Percentiles rank a stretch among this genome's conserved stretches.
Evolutionary conservation across 1,284 basidiomycete species (phyloP).

Genomic region (Cutaneotrichosporon mucoides): DNA sequence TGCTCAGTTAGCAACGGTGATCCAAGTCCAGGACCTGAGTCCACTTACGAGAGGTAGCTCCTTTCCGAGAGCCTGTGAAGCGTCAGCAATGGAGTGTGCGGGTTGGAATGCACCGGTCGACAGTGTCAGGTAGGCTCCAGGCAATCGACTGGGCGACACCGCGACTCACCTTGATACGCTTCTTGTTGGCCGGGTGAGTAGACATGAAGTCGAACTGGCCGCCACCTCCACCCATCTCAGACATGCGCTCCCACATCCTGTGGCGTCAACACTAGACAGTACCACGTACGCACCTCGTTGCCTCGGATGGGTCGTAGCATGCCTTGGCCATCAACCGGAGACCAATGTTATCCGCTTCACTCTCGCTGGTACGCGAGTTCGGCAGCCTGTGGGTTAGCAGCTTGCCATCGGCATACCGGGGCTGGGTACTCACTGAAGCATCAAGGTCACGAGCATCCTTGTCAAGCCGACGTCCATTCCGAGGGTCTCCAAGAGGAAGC

Average conservation of each 20-base stretch:
- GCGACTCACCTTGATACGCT: slow-evolving; percentile 61
- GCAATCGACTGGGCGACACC: too few species aligned
- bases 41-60: background rate
- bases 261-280: background rate
- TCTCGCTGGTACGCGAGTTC: slow-evolving; percentile 74
- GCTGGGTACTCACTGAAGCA: slow-evolving; percentile 2
- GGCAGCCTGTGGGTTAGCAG: slow-evolving; percentile 55
- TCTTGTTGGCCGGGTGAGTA: slow-evolving; percentile 70
- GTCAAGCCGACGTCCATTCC: slow-evolving; percentile 60
- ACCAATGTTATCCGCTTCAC: slow-evolving; percentile 78
- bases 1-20: background rate
- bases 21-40: background rate
- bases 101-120: too few species aligned
- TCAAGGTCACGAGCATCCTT: slow-evolving; percentile 52
- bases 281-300: slow-evolving; percentile 58
- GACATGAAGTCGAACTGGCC: slow-evolving; percentile 45
- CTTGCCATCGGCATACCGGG: too few species aligned
- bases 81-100: background rate
- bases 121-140: too few species aligned
- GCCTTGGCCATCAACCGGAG: slow-evolving; percentile 60
- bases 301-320: slow-evolving; percentile 52
- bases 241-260: slow-evolving; percentile 67
- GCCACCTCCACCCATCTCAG: slow-evolving; percentile 44
- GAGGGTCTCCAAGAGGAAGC: slow-evolving; percentile 56
- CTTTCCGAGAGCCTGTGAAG: slow-evolving; percentile 2